A percentile compares a stretch with the other conserved stretches of the same genome.
phyloP scores from a whole-genome alignment of 2,329 filamentous ascomycete genomes.

The Colletotrichum cuscutae region DNA sequence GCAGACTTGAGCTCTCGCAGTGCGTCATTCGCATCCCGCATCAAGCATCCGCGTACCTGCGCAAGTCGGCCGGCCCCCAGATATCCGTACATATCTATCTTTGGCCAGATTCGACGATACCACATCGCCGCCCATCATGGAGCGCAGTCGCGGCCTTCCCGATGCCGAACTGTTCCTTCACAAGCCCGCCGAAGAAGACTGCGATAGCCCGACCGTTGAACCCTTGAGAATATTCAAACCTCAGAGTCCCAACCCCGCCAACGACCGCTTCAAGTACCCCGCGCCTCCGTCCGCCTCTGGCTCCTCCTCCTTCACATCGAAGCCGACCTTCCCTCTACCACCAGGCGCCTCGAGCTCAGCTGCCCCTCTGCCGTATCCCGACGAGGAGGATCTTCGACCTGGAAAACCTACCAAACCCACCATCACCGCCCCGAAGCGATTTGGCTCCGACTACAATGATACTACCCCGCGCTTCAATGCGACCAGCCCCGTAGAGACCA shows the following conservation, averaged over 20 bases:
- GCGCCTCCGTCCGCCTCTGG: slow-evolving; percentile 52
- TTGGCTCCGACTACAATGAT: slow-evolving; percentile 59
- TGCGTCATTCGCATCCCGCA: slow-evolving; percentile 32
- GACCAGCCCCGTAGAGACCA: slow-evolving; percentile 62
- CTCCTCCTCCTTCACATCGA: slow-evolving; percentile 54
- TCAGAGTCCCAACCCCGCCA: slow-evolving; percentile 68
- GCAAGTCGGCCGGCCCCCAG: slow-evolving; percentile 28
- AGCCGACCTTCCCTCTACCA: slow-evolving; percentile 71
- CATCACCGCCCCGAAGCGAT: slow-evolving; percentile 55
- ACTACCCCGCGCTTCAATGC: slow-evolving; percentile 63
- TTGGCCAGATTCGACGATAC: slow-evolving; percentile 1
- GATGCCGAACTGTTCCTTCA: slow-evolving; percentile 88
- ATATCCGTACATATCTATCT: slow-evolving; percentile 14
- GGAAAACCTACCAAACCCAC: slow-evolving; percentile 52
- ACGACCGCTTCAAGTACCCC: slow-evolving; percentile 62
- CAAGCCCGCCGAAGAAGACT: slow-evolving; percentile 60
- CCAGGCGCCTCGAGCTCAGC: slow-evolving; percentile 78
- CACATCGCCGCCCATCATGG: slow-evolving; percentile 51
- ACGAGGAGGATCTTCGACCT: slow-evolving; percentile 68
- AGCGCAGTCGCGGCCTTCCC: slow-evolving; percentile 71
- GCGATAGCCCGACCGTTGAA: slow-evolving; percentile 82
- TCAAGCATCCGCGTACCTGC: slow-evolving; percentile 37
- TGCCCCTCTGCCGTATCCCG: slow-evolving; percentile 76
- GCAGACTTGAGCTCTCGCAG: slow-evolving; percentile 28
- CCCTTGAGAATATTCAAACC: slow-evolving; percentile 88